phyloP scores from a whole-genome alignment of 2,329 filamentous ascomycete species.

The Aspergillus awamori region DNA sequence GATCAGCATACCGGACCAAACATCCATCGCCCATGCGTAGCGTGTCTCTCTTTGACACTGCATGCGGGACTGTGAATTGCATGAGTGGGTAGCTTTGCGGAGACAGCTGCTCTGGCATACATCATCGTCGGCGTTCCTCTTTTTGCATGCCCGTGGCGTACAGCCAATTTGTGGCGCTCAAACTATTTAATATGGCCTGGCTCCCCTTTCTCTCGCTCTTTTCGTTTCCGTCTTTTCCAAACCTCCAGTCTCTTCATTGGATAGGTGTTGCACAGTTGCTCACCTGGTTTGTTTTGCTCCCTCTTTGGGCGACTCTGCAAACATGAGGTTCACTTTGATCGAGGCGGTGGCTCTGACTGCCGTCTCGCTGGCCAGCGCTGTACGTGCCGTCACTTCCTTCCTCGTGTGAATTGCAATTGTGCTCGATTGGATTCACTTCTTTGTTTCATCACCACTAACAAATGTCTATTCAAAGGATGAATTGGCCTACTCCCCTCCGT shows the following conservation, averaged over 20 bases:
- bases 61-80: constrained; percentile 1
- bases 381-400: constrained; percentile 20
- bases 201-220: neutral
- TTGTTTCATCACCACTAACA: constrained; percentile 9
- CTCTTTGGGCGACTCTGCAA: constrained; percentile 15
- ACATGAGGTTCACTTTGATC: constrained; percentile 42
- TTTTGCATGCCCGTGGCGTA: neutral
- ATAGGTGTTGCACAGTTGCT: constrained; percentile 3
- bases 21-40: neutral
- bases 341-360: constrained; percentile 36
- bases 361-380: constrained; percentile 37
- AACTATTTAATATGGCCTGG: constrained; percentile 9
- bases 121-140: constrained; percentile 7
- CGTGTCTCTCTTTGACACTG: neutral
- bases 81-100: constrained; percentile 9
- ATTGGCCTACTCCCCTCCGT: constrained; percentile 59
- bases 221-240: neutral
- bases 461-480: constrained; percentile 22
- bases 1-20: constrained; percentile 4
- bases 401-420: neutral
- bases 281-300: constrained; percentile 6
- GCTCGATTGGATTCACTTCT: too few species aligned
- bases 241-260: neutral
- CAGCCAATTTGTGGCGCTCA: neutral
- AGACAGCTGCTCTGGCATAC: constrained; percentile 3